Base-by-base conservation (phyloP, 1,284 basidiomycete species). In the Termitomyces sp. region DNA sequence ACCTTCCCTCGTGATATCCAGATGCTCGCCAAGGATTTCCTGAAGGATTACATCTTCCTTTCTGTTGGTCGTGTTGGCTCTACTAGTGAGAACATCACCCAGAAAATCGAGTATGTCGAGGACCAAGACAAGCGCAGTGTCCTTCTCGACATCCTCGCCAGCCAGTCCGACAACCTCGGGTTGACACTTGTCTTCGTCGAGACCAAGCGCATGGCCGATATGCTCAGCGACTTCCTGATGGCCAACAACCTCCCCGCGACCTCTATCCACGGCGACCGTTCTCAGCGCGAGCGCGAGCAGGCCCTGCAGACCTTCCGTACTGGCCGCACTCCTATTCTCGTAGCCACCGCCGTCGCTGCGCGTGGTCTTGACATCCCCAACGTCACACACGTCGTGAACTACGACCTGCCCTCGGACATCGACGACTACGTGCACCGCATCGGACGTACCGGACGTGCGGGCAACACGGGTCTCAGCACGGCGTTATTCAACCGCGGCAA, bases 1-100 rank as follows among this genome's bases (percentile, higher is more conserved):
- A 99, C 97, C 45, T 99, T 99, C 87, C 97, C 96, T 51, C 88
- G 94, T 52, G 97, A 99, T 72, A 99, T 99, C 62, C 97, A 99
- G 73, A 83, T 96, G 72, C 91, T 98, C 57, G 95, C 96, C 52
- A 86, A 90, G 68, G 91, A 95, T 72, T 98, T 97, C 80, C 77
- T 95, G 66, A 95, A 95, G 75, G 89, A 92, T 63, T 98, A 98
- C 74, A 87, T 99, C 68, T 99, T 99, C 86, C 83, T 99, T 44
- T 96, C 93, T 46, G 97, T 99, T 56, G 97, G 97, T 24, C 92
- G 97, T 68, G 97, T 99, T 54, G 97, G 97, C 57, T 95, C 91
- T 47, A 99, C 97, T 14, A 97, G 93, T 40, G 97, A 99, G 79
- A 99, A 99, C 78, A 99, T 99, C 69, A 99, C 96, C 0, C 97